phyloP scores from a whole-genome alignment of 2,329 filamentous ascomycete species.

The Penicillium thymicola region DNA sequence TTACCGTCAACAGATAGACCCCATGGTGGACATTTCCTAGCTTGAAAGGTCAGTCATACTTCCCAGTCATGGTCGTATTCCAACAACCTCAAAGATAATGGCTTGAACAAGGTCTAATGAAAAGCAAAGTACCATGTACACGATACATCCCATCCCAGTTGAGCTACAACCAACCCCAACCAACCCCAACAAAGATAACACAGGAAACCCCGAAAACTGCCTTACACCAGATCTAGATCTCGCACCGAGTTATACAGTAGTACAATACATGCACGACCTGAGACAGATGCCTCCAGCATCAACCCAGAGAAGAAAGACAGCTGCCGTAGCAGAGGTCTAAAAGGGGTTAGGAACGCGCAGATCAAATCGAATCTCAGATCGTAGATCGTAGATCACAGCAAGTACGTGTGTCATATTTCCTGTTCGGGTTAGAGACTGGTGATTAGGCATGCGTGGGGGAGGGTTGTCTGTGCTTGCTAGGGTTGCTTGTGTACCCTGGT shows the following conservation, averaged over 20 bases:
- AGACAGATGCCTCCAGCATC: background rate
- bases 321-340: background rate
- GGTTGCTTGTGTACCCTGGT: background rate
- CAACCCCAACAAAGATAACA: background rate
- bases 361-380: background rate
- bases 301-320: background rate
- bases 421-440: background rate
- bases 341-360: background rate
- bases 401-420: background rate
- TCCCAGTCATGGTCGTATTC: background rate
- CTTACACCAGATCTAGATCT: conserved; percentile 2
- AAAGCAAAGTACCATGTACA: background rate
- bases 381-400: background rate
- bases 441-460: background rate
- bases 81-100: background rate
- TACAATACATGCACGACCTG: background rate
- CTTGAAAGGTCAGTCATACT: background rate
- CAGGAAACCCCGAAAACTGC: too few relatives aligned
- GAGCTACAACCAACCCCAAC: background rate
- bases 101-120: too few relatives aligned
- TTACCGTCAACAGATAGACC: background rate
- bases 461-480: background rate
- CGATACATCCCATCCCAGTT: background rate
- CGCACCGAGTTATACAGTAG: background rate
- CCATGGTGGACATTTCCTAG: background rate